Base-by-base conservation (phyloP, 768 basidiomycete genomes). In the Mycena crocata region DNA sequence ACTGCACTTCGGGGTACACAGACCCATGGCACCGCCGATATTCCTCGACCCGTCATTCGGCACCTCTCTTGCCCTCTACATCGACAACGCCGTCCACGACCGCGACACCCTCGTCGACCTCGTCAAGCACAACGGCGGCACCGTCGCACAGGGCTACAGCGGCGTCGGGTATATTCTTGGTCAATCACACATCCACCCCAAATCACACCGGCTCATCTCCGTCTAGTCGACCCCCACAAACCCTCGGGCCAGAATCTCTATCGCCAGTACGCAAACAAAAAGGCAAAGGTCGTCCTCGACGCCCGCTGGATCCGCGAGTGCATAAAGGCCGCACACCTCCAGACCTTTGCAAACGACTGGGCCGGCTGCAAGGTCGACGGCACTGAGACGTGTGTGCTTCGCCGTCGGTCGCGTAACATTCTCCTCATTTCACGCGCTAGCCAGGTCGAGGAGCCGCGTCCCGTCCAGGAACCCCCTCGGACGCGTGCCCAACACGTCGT, bases 31-130 rank as follows among this genome's bases (percentile, higher is more conserved):
- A 31, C 30, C 26, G 7, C 24, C 44, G 2, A 84, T 95, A 60
- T 95, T 95, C 74, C 81, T 93, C 54, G 93, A 95, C 75, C 92
- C 91, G 71, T 90, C 93, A 87, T 86, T 93, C 77, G 94, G 94
- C 72, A 87, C 83, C 1, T 89, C 93, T 2, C 84, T 95, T 56
- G 79, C 85, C 26, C 84, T 94, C 66, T 95, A 91, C 79, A 84
- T 95, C 72, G 92, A 93, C 72, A 91, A 93, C 71, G 93, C 94
- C 62, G 91, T 95, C 24, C 82, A 86, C 24, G 89, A 93, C 79
- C 87, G 87, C 72, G 88, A 91, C 21, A 69, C 77, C 57, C 80
- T 95, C 57, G 83, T 87, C 35, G 87, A 89, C 49, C 80, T 92
- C 61, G 85, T 95, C 72, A 82, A 83, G 46, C n/a, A n/a, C n/a